Percentiles rank a stretch among this genome's conserved stretches.
Evolutionary conservation across 2,329 filamentous ascomycete species (phyloP).

Genomic region (Fusarium sp.): DNA sequence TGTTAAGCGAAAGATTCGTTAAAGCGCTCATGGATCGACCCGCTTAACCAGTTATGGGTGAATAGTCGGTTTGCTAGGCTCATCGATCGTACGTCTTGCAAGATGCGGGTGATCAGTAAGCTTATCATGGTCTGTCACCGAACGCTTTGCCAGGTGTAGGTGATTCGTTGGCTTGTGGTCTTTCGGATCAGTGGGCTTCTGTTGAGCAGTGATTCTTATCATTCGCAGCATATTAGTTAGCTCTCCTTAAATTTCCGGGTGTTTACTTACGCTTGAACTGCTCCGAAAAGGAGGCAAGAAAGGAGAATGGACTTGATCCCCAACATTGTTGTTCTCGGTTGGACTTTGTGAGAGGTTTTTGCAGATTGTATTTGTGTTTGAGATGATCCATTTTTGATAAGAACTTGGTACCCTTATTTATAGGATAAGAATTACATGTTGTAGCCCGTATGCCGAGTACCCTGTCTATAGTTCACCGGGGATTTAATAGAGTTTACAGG

Average conservation of each 20-base stretch:
- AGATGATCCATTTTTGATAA: not conserved
- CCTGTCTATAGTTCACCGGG: not conserved
- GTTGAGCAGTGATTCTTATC: not conserved
- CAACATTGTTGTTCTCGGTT: not conserved
- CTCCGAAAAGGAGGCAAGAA: not conserved
- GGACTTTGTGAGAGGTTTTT: rapidly evolving
- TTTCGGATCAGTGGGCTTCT: rapidly evolving
- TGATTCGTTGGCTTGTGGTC: not conserved
- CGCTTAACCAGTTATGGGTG: not conserved
- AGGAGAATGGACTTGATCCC: not conserved
- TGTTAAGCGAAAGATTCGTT: not conserved
- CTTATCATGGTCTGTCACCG: not conserved
- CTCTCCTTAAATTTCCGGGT: rapidly evolving
- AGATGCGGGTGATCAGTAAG: not conserved
- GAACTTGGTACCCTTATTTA: not conserved
- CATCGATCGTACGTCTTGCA: not conserved
- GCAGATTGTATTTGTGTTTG: rapidly evolving
- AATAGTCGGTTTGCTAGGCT: not conserved
- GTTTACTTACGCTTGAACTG: not conserved
- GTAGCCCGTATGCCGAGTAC: not conserved
- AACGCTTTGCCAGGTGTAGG: rapidly evolving
- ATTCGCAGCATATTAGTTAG: too few relatives aligned
- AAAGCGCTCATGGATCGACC: not conserved
- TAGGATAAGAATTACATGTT: rapidly evolving
- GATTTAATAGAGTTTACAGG: not conserved